Evolutionary conservation across 2,329 filamentous ascomycete species (phyloP).

Genomic region (Stromatinia cepivora): DNA sequence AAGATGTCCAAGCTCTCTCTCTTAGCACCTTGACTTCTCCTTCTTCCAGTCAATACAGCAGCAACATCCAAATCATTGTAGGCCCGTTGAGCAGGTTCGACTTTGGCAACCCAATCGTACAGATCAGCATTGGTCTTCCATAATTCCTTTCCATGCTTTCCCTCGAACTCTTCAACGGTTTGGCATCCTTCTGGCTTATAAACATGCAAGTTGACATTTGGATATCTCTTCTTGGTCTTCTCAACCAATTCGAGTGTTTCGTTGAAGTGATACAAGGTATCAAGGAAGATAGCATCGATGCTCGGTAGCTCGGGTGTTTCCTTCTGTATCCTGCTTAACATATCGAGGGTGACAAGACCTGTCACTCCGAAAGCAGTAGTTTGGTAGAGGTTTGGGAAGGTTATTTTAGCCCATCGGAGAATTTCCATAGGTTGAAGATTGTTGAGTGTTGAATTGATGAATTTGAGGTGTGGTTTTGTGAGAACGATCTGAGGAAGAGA

Average conservation of each 20-base stretch:
- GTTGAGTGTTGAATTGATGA: constrained; percentile 87
- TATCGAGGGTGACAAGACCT: constrained; percentile 80
- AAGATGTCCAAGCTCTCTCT: constrained; percentile 87
- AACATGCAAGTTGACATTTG: constrained; percentile 77
- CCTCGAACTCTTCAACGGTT: constrained; percentile 74
- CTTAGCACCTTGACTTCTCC: constrained; percentile 89
- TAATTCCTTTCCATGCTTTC: constrained; percentile 75
- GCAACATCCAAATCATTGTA: constrained; percentile 85
- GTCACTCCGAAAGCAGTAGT: constrained; percentile 82
- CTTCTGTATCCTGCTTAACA: constrained; percentile 73
- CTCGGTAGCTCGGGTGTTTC: constrained; percentile 60
- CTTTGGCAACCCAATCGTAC: constrained; percentile 97
- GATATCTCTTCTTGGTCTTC: constrained; percentile 73
- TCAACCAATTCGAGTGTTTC: constrained; percentile 76
- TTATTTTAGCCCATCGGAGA: constrained; percentile 85
- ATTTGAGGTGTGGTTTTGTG: constrained; percentile 82
- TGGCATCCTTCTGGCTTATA: constrained; percentile 82
- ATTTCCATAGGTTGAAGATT: constrained; percentile 87
- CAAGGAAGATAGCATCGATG: constrained; percentile 75
- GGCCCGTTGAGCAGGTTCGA: constrained; percentile 90
- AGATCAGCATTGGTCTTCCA: constrained; percentile 85
- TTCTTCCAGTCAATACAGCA: constrained; percentile 88
- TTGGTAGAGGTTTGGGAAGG: constrained; percentile 87
- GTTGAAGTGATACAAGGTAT: constrained; percentile 79
- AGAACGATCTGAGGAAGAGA: constrained; percentile 77